Percentiles rank a stretch among this genome's conserved stretches.
These are phyloP conservation scores for Leishmania tarentolae DNA, from an alignment of 208 protist genomes.

Conservation along the genomic window DNA sequence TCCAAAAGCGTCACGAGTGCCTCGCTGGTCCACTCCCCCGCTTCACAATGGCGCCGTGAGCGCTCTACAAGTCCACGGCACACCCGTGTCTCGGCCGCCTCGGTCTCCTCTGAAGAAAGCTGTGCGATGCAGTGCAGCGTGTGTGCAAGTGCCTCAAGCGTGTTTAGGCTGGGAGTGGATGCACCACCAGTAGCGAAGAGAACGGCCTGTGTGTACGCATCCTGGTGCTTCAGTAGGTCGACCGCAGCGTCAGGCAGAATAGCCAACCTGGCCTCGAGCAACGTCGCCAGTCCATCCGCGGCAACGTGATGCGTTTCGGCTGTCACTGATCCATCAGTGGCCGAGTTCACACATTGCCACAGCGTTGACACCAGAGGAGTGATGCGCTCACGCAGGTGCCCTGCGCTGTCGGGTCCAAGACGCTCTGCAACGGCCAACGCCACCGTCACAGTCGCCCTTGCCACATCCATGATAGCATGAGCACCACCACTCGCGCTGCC, in stretches of 20 bases:
- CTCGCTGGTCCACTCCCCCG: slow-evolving; percentile 6
- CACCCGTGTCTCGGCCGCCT: slow-evolving; percentile 5
- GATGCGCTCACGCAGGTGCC: slow-evolving; percentile 7
- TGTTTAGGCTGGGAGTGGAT: slow-evolving; percentile 12
- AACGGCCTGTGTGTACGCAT: slow-evolving; percentile 33
- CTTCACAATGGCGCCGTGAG: slow-evolving; percentile 10
- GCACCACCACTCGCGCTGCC: neutral
- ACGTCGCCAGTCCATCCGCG: slow-evolving; percentile 1
- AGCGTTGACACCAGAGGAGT: slow-evolving; percentile 5
- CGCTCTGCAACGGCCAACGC: slow-evolving; percentile 4
- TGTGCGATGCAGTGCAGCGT: slow-evolving; percentile 29
- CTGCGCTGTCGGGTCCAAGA: neutral
- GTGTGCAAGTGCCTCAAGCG: slow-evolving; percentile 25
- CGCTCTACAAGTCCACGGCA: slow-evolving; percentile 2
- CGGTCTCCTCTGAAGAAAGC: slow-evolving; percentile 15
- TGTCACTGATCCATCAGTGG: neutral
- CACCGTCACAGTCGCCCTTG: slow-evolving; percentile 2
- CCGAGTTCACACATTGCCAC: slow-evolving; percentile 6
- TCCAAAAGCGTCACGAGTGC: slow-evolving; percentile 35
- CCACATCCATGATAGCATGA: slow-evolving; percentile 15
- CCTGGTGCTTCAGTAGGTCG: slow-evolving; percentile 11
- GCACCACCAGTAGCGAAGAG: slow-evolving; percentile 29
- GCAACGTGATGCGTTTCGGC: slow-evolving; percentile 4
- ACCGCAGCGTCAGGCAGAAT: slow-evolving; percentile 17
- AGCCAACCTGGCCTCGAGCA: slow-evolving; percentile 12